Conservation (phyloP, 78 protist genomes). For the Guillardia theta region DNA sequence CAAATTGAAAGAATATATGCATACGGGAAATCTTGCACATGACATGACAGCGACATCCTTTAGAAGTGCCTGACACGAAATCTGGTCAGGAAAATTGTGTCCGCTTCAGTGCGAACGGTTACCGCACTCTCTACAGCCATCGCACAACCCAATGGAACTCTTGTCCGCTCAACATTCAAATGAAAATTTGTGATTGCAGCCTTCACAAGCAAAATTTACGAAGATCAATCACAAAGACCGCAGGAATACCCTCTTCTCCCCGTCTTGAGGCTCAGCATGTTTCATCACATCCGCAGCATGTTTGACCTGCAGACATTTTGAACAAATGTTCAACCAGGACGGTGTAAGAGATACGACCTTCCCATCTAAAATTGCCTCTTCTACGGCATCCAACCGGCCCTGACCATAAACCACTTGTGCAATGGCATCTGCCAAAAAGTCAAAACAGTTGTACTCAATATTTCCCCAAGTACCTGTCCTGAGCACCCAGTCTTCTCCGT, state of each 20-base stretch:
- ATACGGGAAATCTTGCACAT: neutral
- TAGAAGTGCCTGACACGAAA: neutral
- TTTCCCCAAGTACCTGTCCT: too few species aligned
- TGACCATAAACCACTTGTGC: neutral
- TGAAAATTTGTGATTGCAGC: too few species aligned
- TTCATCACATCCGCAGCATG: neutral
- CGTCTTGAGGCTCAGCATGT: too few species aligned
- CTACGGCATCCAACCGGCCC: neutral
- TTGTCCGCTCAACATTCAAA: too few species aligned
- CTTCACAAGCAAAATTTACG: too few species aligned
- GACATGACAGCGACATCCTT: neutral
- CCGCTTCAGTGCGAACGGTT: too few species aligned
- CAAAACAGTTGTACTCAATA: too few species aligned
- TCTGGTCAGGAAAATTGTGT: neutral
- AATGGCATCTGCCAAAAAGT: neutral
- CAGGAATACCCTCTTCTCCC: too few species aligned
- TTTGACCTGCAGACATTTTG: neutral
- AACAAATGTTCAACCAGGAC: neutral
- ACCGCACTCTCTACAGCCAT: neutral
- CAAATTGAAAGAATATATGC: neutral
- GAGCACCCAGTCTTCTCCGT: slow-evolving; percentile 8
- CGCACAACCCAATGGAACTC: neutral
- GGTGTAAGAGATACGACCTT: neutral
- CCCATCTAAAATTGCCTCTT: neutral
- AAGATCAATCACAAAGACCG: too few species aligned